phyloP scores from a whole-genome alignment of 441 rosid genomes.

The Populus trichocarpa region DNA sequence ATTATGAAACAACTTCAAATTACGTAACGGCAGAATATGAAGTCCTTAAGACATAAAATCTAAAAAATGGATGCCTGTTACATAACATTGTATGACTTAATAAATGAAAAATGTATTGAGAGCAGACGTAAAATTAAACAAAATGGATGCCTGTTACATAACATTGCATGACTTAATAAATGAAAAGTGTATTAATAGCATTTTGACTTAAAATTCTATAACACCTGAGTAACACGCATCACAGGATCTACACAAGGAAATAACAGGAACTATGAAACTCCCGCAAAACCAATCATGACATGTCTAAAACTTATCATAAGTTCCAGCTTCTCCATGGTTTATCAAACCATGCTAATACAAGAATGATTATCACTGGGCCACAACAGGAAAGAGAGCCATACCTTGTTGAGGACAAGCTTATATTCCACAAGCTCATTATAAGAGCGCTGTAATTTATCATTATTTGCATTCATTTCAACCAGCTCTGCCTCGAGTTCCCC shows the following conservation, averaged over 20 bases:
- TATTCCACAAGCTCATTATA: constrained; percentile 80
- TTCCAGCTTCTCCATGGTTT: not conserved
- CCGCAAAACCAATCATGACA: not conserved
- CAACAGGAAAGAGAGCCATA: constrained; percentile 25
- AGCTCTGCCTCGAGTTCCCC: constrained; percentile 92
- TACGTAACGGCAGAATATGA: not conserved
- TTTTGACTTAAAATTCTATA: constrained; percentile 1
- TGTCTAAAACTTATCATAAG: not conserved
- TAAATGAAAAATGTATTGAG: not conserved
- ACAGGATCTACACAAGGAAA: not conserved
- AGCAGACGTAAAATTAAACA: not conserved
- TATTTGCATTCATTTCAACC: constrained; percentile 82
- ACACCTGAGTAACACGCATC: not conserved
- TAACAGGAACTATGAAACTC: not conserved
- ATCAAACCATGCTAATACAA: not conserved
- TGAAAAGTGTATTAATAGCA: not conserved
- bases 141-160: not conserved
- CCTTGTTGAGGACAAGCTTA: constrained; percentile 81
- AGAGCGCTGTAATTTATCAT: constrained; percentile 66
- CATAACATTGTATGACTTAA: not conserved
- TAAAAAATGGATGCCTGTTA: not conserved
- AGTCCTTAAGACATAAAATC: not conserved
- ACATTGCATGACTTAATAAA: not conserved
- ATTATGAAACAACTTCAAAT: not conserved
- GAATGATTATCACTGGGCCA: not conserved